Base-by-base conservation (phyloP, 345 rosid species). In the Linum trigynum region DNA sequence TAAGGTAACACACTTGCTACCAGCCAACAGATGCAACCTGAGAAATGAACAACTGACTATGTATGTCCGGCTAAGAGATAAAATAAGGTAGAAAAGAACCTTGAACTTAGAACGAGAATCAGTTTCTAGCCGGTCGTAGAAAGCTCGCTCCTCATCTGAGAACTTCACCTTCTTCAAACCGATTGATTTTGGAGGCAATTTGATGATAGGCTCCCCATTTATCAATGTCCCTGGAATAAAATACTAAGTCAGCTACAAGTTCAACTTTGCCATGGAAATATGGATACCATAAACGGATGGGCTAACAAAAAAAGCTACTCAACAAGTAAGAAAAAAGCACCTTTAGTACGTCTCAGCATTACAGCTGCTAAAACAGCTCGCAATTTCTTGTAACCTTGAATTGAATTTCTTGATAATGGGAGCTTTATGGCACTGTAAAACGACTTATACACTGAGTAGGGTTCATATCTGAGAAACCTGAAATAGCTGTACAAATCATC, bases 311-410 rank as follows among this genome's bases (percentile, higher is more conserved):
- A 17, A 32, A 57, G 16, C 35, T 5, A 17, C 32, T 23, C 32
- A 23, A 23, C 32, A 23, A 23, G 32, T 23, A 23, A 23, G 59
- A 59, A n/a, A 72, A 39, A 70, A 55, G 77, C 66, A 92, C 98
- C 96, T 90, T 92, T 92, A 45, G 98, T 87, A 65, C 98, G 98
- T n/a, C 98, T 94, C 70, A 92, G 70, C 98, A 92, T 87, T 78
- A 90, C 72, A 70, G 90, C 92, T 77, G 83, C 86, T 69, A 92
- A 75, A 72, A 92, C 81, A 61, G 86, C 96, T 79, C 90, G 95
- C 74, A 92, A 83, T 85, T 87, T 92, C 84, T 83, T 89, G 90
- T 92, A 92, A 65, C 98, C 98, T 65, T 78, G 68, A 32, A 74
- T 50, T 61, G 95, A 74, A 75, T 85, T 82, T 82, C 83, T 88